Conservation (phyloP, 2,329 filamentous ascomycete species). For the Fusarium devonianum region DNA sequence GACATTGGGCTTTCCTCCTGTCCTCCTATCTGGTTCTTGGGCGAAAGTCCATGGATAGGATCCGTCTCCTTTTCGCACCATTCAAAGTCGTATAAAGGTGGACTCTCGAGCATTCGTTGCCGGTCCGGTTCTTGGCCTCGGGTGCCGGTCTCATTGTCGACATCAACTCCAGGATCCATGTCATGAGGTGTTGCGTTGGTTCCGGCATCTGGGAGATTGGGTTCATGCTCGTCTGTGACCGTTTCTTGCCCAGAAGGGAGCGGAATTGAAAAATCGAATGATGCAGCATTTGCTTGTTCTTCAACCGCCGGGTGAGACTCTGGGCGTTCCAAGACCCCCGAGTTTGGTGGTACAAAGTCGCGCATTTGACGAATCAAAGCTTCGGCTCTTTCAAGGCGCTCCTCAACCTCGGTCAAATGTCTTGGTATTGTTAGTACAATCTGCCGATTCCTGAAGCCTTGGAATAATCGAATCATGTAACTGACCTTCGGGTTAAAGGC, state of each 20-base stretch:
- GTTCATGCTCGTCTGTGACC: neutral
- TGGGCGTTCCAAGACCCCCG: constrained; percentile 26
- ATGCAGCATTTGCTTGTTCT: neutral
- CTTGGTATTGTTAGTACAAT: constrained; percentile 33
- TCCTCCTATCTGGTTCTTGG: constrained; percentile 26
- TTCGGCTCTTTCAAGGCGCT: constrained; percentile 48
- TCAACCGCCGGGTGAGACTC: neutral
- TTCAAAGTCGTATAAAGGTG: constrained; percentile 48
- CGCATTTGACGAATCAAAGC: constrained; percentile 44
- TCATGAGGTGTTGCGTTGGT: neutral
- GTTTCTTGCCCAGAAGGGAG: neutral
- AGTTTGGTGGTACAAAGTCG: constrained; percentile 39
- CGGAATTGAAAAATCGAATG: constrained; percentile 28
- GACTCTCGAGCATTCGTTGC: constrained; percentile 43
- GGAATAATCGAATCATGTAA: neutral
- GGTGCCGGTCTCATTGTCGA: neutral
- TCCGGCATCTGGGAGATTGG: neutral
- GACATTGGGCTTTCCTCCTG: constrained; percentile 42
- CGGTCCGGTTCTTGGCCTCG: constrained; percentile 18
- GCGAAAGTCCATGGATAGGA: constrained; percentile 39
- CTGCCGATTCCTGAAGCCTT: neutral
- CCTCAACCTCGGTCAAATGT: constrained; percentile 54
- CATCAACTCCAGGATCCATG: neutral
- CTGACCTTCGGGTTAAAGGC: constrained; percentile 55
- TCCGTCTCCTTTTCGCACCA: constrained; percentile 47